Base-by-base conservation (phyloP, 306 rosid species). In the Trifolium pratense region DNA sequence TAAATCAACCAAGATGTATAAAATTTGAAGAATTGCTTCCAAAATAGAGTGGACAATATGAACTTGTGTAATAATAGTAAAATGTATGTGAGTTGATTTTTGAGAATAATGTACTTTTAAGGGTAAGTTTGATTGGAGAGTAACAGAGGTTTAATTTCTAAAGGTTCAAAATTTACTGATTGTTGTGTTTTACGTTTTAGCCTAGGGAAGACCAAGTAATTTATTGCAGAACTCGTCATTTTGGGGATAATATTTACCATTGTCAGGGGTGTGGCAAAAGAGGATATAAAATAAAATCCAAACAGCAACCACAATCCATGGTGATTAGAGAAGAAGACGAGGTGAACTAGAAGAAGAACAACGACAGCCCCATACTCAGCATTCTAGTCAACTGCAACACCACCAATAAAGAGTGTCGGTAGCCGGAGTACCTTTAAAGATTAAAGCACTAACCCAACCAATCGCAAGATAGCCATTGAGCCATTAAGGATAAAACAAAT, bases 391-490 rank as follows among this genome's bases (percentile, higher is more conserved):
- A 45, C 37, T 21, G 21, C 15, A 46, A 31, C 70, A 73, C 46
- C 36, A 23, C 56, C 7, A 2, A 36, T 21, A 52, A 9, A 23
- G 49, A 23, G 61, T 46, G 34, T 61, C 7, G 39, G 39, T 6
- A 8, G 2, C 9, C 8, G 0, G 16, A 74, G 20, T 46, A 52
- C 37, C 23, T 52, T 34, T 49, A n/a, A 26, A 42, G 37, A 66
- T 48, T 21, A 45, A 79, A 65, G 45, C 70, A 65, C n/a, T 65
- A 51, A 10, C 34, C n/a, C 11, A 9, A 36, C 36, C 48, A 34
- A 62, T 36, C 29, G 16, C 32, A 60, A 3, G 21, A 34, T 34
- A 34, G 9, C 39, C 39, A 34, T 34, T 34, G 1, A 34, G 9
- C 39, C 39, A 34, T 34, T 34, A 6, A 34, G 39, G 39, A 10